Base-by-base conservation (phyloP, 257 asterid species). In the Nicotiana noctiflora region DNA sequence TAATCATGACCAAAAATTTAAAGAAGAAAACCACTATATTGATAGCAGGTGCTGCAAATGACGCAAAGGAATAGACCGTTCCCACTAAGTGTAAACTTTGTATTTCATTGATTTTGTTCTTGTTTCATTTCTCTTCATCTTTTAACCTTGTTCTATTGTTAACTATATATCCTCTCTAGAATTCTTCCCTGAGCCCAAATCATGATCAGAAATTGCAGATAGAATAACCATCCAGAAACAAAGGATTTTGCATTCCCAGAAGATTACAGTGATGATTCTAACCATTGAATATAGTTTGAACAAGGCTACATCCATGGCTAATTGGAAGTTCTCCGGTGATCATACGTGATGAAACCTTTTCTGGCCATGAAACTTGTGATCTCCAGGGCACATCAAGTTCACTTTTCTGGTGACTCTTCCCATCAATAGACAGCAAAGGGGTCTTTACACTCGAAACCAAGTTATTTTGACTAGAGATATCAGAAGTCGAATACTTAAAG, bases 261-360 rank as follows among this genome's bases (percentile, higher is more conserved):
- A 3, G 4, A n/a, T 19, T 2, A 46, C 31, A 44, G 66, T 25
- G 29, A 34, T 4, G 53, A 44, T 14, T 63, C 88, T 89, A 79
- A 95, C 98, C 94, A 53, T 93, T 93, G 86, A 94, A 90, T 57
- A 94, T 68, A 12, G 98, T 94, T 83, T 92, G 98, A 40, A 87
- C 79, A 46, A 92, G 87, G 91, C 88, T 91, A 61, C 98, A 94
- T 75, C 94, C 94, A 63, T 84, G 87, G 81, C 91, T 75, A 32
- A 88, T 64, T 2, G 92, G 94, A 70, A 91, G 87, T 82, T 94
- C 95, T 37, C 92, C 98, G 81, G 76, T 89, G 93, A 82, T 85
- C 78, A 21, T 85, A 74, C 40, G 59, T 0, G 86, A 87, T 23
- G 60, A 14, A 78, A 83, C 80, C 75, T 83, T 90, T 78, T 44